Conservation (phyloP, 345 rosid genomes). For the Reutealis trisperma region DNA sequence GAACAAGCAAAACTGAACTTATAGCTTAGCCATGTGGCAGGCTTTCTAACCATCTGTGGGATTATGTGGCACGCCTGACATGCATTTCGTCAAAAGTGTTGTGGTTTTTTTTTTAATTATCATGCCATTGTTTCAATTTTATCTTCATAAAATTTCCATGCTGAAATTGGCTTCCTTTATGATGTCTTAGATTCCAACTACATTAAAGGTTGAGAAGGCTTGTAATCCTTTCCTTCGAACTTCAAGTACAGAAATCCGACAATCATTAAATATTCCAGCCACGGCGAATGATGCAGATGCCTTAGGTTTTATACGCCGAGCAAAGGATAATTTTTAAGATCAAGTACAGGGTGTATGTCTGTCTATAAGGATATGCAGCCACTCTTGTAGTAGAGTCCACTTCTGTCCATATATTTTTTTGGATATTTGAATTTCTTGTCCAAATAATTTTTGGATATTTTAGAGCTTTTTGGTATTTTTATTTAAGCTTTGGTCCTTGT, state of each 20-base stretch:
- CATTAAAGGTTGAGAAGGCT: conserved; percentile 73
- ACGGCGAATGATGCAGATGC: conserved; percentile 73
- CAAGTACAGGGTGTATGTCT: background rate
- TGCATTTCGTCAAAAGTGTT: too few species aligned
- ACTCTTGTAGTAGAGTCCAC: background rate
- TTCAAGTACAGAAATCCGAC: conserved; percentile 66
- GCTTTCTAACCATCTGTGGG: background rate
- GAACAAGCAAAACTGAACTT: too few species aligned
- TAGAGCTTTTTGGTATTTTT: background rate
- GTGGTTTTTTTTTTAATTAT: too few species aligned
- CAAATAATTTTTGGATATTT: background rate
- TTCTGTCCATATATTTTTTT: conserved; percentile 7
- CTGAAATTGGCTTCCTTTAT: background rate
- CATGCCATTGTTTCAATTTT: background rate
- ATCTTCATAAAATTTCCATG: background rate
- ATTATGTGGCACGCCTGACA: too few species aligned
- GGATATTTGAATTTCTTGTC: background rate
- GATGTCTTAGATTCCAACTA: conserved; percentile 66
- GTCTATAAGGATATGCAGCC: conserved; percentile 46
- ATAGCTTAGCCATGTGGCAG: background rate
- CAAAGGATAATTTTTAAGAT: conserved; percentile 72
- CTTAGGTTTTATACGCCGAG: conserved; percentile 60
- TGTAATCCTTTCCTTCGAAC: conserved; percentile 94
- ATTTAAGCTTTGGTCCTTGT: background rate
- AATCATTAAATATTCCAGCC: conserved; percentile 53